A percentile compares a stretch with the other conserved stretches of the same genome.
Conservation (phyloP, 1,139 yeast genomes). For the Sugiyamaella novakii region DNA sequence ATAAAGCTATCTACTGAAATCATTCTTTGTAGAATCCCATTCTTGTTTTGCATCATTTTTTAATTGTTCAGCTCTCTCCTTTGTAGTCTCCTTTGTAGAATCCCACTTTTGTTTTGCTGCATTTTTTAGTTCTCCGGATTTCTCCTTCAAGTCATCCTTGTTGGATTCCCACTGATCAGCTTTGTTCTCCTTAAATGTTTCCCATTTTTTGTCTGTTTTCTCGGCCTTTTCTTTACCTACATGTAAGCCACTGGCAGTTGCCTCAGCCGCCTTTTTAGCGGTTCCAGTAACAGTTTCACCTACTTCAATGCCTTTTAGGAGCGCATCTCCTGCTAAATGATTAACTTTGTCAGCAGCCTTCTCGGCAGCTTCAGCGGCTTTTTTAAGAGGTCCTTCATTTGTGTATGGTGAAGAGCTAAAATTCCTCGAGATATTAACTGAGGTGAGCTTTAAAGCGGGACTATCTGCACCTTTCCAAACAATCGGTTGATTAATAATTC, state of each 20-base stretch:
- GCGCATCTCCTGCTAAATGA: constrained; percentile 27
- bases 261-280: constrained; percentile 20
- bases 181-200: background rate
- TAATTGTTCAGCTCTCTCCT: background rate
- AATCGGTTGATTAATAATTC: too few relatives aligned
- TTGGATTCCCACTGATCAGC: constrained; percentile 3
- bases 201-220: constrained; percentile 4
- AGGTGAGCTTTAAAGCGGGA: background rate
- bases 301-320: constrained; percentile 26
- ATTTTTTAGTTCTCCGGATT: constrained; percentile 2
- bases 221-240: background rate
- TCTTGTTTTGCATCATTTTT: background rate
- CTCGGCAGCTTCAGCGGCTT: constrained; percentile 14
- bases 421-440: background rate
- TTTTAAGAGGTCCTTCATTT: constrained; percentile 11
- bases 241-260: constrained; percentile 9
- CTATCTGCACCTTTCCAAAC: too few relatives aligned
- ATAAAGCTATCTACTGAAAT: too few relatives aligned
- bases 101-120: background rate
- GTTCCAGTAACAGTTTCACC: constrained; percentile 26
- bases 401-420: background rate
- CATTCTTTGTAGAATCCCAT: constrained; percentile 1
- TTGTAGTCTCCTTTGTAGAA: constrained; percentile 1
- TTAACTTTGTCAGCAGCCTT: constrained; percentile 27
- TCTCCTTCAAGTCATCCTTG: constrained; percentile 1